Conservation (phyloP, 306 rosid species). For the Argentina anserina region DNA sequence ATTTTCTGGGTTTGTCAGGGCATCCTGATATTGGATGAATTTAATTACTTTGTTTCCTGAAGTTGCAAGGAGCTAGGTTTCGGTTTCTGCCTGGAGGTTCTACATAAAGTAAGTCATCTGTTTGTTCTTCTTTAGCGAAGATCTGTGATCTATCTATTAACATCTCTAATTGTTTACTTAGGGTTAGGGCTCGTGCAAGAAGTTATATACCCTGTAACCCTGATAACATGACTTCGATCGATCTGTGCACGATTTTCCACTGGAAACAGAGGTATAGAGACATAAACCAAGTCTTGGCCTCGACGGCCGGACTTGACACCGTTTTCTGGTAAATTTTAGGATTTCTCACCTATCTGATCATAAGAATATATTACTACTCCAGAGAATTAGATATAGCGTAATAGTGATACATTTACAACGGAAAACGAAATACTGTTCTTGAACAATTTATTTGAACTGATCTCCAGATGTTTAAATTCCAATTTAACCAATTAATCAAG, state of each 20-base stretch:
- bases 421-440: background rate
- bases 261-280: background rate
- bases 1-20: background rate
- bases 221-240: background rate
- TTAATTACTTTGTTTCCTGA: background rate
- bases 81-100: slow-evolving; percentile 1
- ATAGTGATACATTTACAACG: background rate
- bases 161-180: slow-evolving; percentile 20
- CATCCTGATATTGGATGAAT: background rate
- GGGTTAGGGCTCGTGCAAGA: slow-evolving; percentile 69
- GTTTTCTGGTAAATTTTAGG: background rate
- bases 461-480: background rate
- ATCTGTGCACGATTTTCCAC: background rate
- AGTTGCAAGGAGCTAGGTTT: slow-evolving; percentile 2
- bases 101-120: background rate
- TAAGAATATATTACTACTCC: background rate
- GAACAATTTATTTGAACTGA: background rate
- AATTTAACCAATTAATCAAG: background rate
- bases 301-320: slow-evolving; percentile 15
- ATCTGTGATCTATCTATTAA: background rate
- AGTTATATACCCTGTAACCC: background rate
- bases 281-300: background rate
- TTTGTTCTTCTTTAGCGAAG: background rate
- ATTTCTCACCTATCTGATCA: background rate
- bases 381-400: background rate